A percentile compares a stretch with the other conserved stretches of the same genome.
These are phyloP conservation scores for Colletotrichum neosansevieriae DNA, from an alignment of 2,329 filamentous ascomycete species.

Conservation along the genomic window DNA sequence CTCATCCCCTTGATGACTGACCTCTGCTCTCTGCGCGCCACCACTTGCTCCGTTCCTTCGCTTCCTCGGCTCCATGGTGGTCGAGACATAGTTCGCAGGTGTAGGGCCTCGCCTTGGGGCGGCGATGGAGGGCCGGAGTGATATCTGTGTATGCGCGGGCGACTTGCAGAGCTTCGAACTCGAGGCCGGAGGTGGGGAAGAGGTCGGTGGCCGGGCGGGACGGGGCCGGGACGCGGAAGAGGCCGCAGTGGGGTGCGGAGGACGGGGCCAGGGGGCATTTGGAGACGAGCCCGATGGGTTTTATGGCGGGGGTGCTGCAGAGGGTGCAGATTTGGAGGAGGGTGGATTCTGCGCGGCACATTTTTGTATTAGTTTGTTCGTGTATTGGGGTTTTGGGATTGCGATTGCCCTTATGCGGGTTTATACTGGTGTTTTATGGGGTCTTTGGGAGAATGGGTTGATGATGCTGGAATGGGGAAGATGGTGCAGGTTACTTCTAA, in stretches of 20 bases:
- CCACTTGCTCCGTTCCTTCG: conserved; percentile 14
- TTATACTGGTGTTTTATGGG: too few relatives aligned
- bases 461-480: too few relatives aligned
- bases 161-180: conserved; percentile 21
- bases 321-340: conserved; percentile 15
- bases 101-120: conserved; percentile 6
- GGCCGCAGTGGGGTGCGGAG: conserved; percentile 12
- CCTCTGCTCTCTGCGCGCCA: conserved; percentile 11
- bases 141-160: conserved; percentile 16
- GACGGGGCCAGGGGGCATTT: conserved; percentile 9
- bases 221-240: conserved; percentile 12
- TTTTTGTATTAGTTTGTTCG: not conserved
- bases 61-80: conserved; percentile 21
- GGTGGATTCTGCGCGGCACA: conserved; percentile 9
- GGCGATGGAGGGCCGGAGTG: conserved; percentile 1
- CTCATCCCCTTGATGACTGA: conserved; percentile 1
- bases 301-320: conserved; percentile 24
- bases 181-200: conserved; percentile 14
- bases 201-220: conserved; percentile 12
- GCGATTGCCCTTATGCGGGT: too few relatives aligned
- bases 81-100: conserved; percentile 29
- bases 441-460: too few relatives aligned
- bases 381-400: too few relatives aligned
- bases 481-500: too few relatives aligned
- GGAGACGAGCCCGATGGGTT: conserved; percentile 16